These are phyloP conservation scores for Saraca asoca DNA, from an alignment of 331 rosid species.

Conservation along the genomic window DNA sequence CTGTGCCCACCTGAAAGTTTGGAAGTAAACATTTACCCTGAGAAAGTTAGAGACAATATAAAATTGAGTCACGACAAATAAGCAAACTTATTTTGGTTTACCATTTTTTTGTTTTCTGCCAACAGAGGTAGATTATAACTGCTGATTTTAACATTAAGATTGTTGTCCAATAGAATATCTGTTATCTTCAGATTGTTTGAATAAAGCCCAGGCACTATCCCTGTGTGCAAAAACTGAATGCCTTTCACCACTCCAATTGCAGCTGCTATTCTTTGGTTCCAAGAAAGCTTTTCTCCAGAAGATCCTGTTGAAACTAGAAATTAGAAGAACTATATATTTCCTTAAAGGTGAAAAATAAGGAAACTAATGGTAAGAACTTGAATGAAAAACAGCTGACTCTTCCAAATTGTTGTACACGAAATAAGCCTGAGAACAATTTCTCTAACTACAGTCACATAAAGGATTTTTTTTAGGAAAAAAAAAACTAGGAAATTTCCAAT, in stretches of 20 bases:
- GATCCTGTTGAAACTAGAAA: constrained; percentile 51
- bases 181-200: constrained; percentile 81
- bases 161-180: constrained; percentile 69
- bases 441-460: no score
- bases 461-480: neutral
- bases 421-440: no score
- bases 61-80: constrained; percentile 16
- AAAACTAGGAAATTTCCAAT: constrained; percentile 3
- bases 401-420: neutral
- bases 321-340: constrained; percentile 20
- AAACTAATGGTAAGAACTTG: neutral
- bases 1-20: constrained; percentile 55
- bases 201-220: constrained; percentile 84
- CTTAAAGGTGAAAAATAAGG: constrained; percentile 14
- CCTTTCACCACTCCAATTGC: constrained; percentile 87
- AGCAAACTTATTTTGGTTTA: constrained; percentile 37
- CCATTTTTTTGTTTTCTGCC: constrained; percentile 59
- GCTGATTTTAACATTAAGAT: constrained; percentile 76
- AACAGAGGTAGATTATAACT: constrained; percentile 68
- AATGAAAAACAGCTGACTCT: neutral
- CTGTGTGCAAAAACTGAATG: constrained; percentile 90
- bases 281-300: constrained; percentile 59
- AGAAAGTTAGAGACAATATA: constrained; percentile 13
- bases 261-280: constrained; percentile 83
- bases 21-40: constrained; percentile 21